phyloP scores from a whole-genome alignment of 108 stramenopile species.

The Cyclostephanos tholiformis region DNA sequence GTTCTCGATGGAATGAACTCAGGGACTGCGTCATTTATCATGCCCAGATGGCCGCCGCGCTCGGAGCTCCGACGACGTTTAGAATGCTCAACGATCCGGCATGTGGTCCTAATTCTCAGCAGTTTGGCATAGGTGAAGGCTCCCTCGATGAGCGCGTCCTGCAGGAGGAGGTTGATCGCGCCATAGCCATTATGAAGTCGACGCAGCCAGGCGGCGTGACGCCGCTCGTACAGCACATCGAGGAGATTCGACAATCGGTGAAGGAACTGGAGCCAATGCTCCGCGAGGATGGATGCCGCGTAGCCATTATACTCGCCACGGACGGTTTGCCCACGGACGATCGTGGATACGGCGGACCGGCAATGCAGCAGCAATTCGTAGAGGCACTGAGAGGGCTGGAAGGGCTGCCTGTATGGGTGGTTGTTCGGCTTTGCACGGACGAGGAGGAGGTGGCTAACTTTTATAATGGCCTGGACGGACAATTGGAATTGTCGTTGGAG shows the following conservation, averaged over 20 bases:
- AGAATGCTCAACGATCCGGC: constrained; percentile 70
- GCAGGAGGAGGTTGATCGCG: constrained; percentile 53
- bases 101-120: constrained; percentile 52
- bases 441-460: constrained; percentile 80
- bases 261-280: constrained; percentile 53
- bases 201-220: constrained; percentile 75
- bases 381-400: constrained; percentile 65
- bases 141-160: constrained; percentile 39
- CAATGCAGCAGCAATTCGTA: constrained; percentile 39
- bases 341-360: constrained; percentile 37
- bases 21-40: constrained; percentile 67
- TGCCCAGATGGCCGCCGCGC: constrained; percentile 58
- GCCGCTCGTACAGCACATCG: constrained; percentile 73
- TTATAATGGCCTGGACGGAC: constrained; percentile 82
- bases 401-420: constrained; percentile 83
- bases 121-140: constrained; percentile 49
- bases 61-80: constrained; percentile 72
- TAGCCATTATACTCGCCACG: constrained; percentile 82
- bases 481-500: constrained; percentile 82
- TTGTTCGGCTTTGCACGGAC: constrained; percentile 90
- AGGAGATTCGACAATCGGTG: constrained; percentile 67
- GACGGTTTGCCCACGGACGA: constrained; percentile 87
- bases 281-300: constrained; percentile 61
- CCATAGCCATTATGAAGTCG: constrained; percentile 55
- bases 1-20: constrained; percentile 80